Evolutionary conservation across 139 green algal species (phyloP).

Genomic region (Ettlia oleoabundans): DNA sequence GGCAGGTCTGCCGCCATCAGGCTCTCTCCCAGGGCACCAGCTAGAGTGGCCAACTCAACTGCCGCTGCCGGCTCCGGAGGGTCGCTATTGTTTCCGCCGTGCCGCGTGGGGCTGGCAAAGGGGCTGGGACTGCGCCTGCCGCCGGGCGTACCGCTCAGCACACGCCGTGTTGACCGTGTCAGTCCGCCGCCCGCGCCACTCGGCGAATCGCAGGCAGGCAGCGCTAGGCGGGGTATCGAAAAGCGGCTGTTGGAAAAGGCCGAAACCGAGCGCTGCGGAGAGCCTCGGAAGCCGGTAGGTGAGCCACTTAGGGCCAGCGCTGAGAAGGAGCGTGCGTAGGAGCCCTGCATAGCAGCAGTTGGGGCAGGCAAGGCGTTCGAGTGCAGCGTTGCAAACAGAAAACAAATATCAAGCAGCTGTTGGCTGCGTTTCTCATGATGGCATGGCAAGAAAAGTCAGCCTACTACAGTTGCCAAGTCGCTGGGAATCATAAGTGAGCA

Average conservation of each 20-base stretch:
- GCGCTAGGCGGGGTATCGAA: constrained; percentile 22
- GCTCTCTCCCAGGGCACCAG: constrained; percentile 50
- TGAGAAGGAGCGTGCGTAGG: background rate
- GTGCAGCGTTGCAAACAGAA: background rate
- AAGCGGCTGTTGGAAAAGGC: constrained; percentile 25
- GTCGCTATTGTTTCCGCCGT: background rate
- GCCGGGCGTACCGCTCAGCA: background rate
- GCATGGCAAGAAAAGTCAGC: too few relatives aligned
- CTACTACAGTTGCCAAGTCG: too few relatives aligned
- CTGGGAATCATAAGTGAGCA: too few relatives aligned
- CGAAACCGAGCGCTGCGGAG: too few relatives aligned
- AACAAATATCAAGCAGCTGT: background rate
- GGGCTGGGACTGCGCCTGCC: constrained; percentile 31
- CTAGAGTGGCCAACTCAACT: constrained; percentile 47
- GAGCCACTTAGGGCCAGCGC: too few relatives aligned
- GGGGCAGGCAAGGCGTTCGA: background rate
- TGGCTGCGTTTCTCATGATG: too few relatives aligned
- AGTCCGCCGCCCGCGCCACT: constrained; percentile 23
- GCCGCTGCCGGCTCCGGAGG: background rate
- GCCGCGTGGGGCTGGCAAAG: constrained; percentile 20
- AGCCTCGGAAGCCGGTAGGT: too few relatives aligned
- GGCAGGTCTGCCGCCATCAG: constrained; percentile 56
- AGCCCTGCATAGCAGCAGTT: background rate
- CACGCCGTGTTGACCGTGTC: constrained; percentile 44
- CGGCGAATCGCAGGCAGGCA: constrained; percentile 23